Evolutionary conservation across 78 protist species (phyloP).

Genomic region (Dictyostelium citrinum): DNA sequence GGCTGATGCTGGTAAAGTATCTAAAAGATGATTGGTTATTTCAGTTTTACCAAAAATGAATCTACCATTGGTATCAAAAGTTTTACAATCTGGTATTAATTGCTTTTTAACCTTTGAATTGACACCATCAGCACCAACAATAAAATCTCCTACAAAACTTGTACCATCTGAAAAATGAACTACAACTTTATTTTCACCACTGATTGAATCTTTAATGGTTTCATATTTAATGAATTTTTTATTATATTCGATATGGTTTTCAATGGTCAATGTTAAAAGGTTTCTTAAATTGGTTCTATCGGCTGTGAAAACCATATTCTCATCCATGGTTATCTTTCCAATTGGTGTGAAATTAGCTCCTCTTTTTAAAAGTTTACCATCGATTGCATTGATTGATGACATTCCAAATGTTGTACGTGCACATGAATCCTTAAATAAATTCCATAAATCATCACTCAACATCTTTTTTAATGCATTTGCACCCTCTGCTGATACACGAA

Average conservation of each 20-base stretch:
- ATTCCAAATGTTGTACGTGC: neutral
- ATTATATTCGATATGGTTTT: neutral
- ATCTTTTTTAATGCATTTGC: neutral
- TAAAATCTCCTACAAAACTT: neutral
- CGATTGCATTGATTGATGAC: neutral
- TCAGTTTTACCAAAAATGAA: conserved; percentile 29
- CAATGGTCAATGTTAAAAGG: neutral
- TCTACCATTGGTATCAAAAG: conserved; percentile 21
- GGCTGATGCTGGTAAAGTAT: neutral
- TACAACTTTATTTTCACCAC: neutral
- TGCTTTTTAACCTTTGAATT: conserved; percentile 25
- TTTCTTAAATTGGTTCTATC: conserved; percentile 15
- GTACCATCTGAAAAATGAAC: conserved; percentile 54
- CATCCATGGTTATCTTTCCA: neutral
- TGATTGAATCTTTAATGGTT: neutral
- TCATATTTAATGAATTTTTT: conserved; percentile 1
- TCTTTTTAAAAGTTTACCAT: neutral
- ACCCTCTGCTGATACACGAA: conserved; percentile 8
- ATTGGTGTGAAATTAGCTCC: neutral
- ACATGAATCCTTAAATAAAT: conserved; percentile 6
- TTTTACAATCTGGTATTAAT: neutral
- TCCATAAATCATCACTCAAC: conserved; percentile 14
- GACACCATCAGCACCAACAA: conserved; percentile 32
- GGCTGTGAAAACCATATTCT: neutral
- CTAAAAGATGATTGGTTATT: neutral